Evolutionary conservation across 495 filamentous ascomycete species (phyloP), one percentile per base, ranked within the genome.

Genomic region (Endocarpon pusillum): DNA sequence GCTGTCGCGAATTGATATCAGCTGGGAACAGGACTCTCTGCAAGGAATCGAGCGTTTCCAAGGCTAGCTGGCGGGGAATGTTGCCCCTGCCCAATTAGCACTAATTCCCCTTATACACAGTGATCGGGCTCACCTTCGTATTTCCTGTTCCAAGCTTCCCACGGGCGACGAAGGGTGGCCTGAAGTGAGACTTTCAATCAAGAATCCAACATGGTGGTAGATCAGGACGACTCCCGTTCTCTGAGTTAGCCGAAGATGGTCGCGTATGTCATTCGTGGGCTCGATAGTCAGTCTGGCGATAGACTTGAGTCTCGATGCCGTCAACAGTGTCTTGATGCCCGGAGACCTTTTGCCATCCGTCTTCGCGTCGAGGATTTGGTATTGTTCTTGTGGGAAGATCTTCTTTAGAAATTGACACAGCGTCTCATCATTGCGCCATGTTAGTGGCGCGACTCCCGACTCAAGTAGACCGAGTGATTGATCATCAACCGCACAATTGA

Each of bases 11-110:
- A 12, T 54, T 46, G 14, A 37, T 27, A n/a, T 59, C 54, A 2
- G 38, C 35, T 0, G 55, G 55, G 34, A 59, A 59, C 15, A 59
- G 42, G 14, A 59, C 52, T 16, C 38, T 41, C 28, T 59, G 48
- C 6, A 52, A 24, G 2, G 52, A 51, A 33, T 52, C 45, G 3
- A 59, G 46, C 10, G 38, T 33, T 40, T 59, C 55, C 18, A 59
- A 42, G 19, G 43, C 48, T 7, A 58, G 42, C 21, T 37, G 33
- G n/a, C 47, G 45, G 3, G 55, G 51, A 2, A 59, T 18, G 17
- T 33, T 38, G 2, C 40, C 44, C 48, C 45, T 35, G 21, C 23
- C 8, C 8, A 12, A 12, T 8, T 25, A 8, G 12, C 8, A 8
- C 23, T 25, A 12, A 25, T 25, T 8, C 23, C 8, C 8, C 8